Conservation (phyloP, 2,329 filamentous ascomycete genomes). For the Sporothrix luriei region DNA sequence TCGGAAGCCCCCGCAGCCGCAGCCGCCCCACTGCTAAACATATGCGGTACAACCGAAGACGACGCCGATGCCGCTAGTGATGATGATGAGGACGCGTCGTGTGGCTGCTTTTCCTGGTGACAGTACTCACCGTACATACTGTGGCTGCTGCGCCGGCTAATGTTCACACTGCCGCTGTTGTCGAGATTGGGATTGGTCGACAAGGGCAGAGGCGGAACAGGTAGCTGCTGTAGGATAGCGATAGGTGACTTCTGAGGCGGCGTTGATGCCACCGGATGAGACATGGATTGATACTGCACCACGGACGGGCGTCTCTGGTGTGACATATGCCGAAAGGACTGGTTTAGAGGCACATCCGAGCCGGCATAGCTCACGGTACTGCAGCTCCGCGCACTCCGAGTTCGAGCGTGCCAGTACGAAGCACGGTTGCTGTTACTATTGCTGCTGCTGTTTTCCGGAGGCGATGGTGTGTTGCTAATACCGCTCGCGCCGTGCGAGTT, state of each 20-base stretch:
- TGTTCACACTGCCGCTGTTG: constrained; percentile 40
- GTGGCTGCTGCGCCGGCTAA: constrained; percentile 42
- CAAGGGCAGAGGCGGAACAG: constrained; percentile 34
- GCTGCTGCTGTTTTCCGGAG: constrained; percentile 13
- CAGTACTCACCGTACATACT: constrained; percentile 30
- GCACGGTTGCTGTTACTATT: constrained; percentile 27
- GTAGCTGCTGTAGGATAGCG: constrained; percentile 30
- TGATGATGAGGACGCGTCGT: not conserved
- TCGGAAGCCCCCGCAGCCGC: constrained; percentile 6
- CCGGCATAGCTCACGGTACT: constrained; percentile 47
- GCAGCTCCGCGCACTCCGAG: constrained; percentile 53
- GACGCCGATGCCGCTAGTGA: not conserved
- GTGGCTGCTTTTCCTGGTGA: constrained; percentile 3
- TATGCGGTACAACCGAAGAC: constrained; percentile 1
- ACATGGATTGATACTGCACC: constrained; percentile 4
- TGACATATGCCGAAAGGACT: constrained; percentile 35
- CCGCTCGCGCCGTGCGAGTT: constrained; percentile 39
- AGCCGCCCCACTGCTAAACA: not conserved
- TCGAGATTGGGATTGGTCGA: constrained; percentile 30
- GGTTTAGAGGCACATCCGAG: constrained; percentile 43
- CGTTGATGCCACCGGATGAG: constrained; percentile 28
- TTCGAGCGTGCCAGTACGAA: constrained; percentile 45
- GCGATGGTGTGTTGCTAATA: constrained; percentile 2
- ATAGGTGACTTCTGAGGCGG: constrained; percentile 16
- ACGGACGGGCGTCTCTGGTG: constrained; percentile 25